phyloP scores from a whole-genome alignment of 208 protist species.

The Acanthamoeba triangularis region DNA sequence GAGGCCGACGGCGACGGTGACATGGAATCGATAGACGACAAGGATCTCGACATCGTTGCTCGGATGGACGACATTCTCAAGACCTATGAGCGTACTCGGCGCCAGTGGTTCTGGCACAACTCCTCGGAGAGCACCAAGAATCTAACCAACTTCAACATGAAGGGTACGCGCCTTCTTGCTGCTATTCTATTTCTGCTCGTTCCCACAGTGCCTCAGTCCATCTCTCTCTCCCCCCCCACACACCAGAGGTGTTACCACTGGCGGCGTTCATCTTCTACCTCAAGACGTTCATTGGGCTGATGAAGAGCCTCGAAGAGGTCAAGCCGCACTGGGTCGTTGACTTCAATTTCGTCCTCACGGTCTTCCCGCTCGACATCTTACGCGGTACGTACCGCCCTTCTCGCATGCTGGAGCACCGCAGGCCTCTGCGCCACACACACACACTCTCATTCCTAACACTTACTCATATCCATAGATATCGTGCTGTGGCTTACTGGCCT shows the following conservation, averaged over 20 bases:
- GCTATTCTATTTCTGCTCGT: not conserved
- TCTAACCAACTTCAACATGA: constrained; percentile 1
- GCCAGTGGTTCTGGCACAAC: constrained; percentile 1
- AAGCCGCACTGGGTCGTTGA: not conserved
- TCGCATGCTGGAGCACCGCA: not conserved
- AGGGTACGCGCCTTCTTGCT: not conserved
- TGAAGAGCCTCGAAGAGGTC: not conserved
- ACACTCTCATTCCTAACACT: too few species aligned
- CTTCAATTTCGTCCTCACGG: not conserved
- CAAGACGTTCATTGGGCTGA: constrained; percentile 25
- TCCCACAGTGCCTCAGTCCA: not conserved
- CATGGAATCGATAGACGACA: not conserved
- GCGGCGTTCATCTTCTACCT: constrained; percentile 43
- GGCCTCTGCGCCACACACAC: too few species aligned
- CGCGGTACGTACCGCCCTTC: not conserved
- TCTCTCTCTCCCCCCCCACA: not conserved
- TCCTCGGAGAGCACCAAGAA: not conserved
- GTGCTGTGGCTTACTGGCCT: not conserved
- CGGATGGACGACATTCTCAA: constrained; percentile 19
- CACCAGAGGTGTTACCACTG: constrained; percentile 29
- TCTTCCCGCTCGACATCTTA: constrained; percentile 20
- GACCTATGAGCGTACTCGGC: not conserved
- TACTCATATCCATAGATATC: not conserved
- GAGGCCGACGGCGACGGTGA: not conserved
- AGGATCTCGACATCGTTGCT: not conserved